Evolutionary conservation across 345 rosid species (phyloP), one percentile per base, ranked within the genome.

Genomic region (Gossypium sturtianum): DNA sequence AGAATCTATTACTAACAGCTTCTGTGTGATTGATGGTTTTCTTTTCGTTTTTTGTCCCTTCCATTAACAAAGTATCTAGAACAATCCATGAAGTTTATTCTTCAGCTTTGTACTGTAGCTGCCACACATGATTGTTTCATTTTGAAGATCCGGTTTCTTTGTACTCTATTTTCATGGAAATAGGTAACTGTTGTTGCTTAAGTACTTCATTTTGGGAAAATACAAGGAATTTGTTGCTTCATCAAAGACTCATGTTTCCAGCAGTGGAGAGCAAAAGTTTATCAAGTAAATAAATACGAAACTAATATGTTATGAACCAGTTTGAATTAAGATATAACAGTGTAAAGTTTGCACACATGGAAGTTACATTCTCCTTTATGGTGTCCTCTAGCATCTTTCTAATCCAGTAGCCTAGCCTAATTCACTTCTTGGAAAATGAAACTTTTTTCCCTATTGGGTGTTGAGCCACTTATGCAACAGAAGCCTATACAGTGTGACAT

Each of bases 1-100:
- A 38, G 67, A 63, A 63, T 87, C 17, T 48, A 48, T 48, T 48
- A 62, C 15, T 20, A 29, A 7, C 66, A 34, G 66, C 47, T 62
- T 62, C 9, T 59, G 23, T 23, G 66, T 34, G 23, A 38, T 8
- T 38, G 67, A 63, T 38, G 47, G 48, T 34, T 34, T 63, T 63
- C 67, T 15, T 15, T 29, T 62, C 17, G 2, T 16, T 12, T 23
- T 62, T 2, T 48, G 8, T 16, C 1, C 12, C 23, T 25, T 2
- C 27, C 12, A 63, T 63, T 62, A 62, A 62, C 66, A 2, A 62
- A 15, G 22, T 27, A 29, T 38, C 66, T 17, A 22, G 20, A 17
- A 62, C 9, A 25, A 62, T 16, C 45, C 45, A 62, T 62, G 43
- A 0, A 13, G 52, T 48, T 12, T 16, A 48, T 16, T 15, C 7